Evolutionary conservation across 2,329 filamentous ascomycete genomes (phyloP).

Genomic region (Pestalotiopsis sp.): DNA sequence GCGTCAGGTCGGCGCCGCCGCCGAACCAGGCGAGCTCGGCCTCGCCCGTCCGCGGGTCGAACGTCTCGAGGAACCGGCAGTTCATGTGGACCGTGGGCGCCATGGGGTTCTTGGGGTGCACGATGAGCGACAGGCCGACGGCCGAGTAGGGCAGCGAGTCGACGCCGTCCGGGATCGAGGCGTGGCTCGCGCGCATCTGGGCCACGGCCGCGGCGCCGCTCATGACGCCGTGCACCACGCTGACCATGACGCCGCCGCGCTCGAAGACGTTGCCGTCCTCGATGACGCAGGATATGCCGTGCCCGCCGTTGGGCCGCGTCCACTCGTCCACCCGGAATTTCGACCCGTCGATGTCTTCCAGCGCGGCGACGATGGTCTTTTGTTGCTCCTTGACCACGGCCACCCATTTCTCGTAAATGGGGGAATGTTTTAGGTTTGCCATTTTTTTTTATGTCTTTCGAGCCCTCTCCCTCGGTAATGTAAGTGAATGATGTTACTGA

Average conservation of each 20-base stretch:
- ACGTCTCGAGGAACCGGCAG: slow-evolving; percentile 97
- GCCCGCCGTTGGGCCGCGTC: slow-evolving; percentile 84
- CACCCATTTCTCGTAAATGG: slow-evolving; percentile 98
- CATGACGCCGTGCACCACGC: slow-evolving; percentile 89
- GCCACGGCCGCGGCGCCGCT: slow-evolving; percentile 84
- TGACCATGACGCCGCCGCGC: slow-evolving; percentile 94
- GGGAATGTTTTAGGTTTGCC: slow-evolving; percentile 59
- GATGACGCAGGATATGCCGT: slow-evolving; percentile 92
- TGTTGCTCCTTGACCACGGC: slow-evolving; percentile 93
- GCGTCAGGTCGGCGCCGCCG: slow-evolving; percentile 91
- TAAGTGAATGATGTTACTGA: slow-evolving; percentile 36
- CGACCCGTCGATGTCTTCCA: slow-evolving; percentile 82
- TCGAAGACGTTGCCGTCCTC: slow-evolving; percentile 98
- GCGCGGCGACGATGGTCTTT: slow-evolving; percentile 77
- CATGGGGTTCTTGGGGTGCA: slow-evolving; percentile 95
- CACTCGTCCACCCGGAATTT: slow-evolving; percentile 85
- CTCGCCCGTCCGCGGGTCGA: slow-evolving; percentile 75
- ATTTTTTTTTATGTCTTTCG: too few species aligned
- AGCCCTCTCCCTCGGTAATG: not conserved
- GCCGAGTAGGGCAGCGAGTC: slow-evolving; percentile 86
- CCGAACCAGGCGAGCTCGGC: slow-evolving; percentile 95
- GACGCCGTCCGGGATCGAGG: slow-evolving; percentile 72
- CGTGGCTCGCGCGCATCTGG: slow-evolving; percentile 88
- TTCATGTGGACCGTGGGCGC: slow-evolving; percentile 97
- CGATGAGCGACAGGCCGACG: slow-evolving; percentile 85